phyloP scores from a whole-genome alignment of 805 yeast species.

The Pichia nakasei region DNA sequence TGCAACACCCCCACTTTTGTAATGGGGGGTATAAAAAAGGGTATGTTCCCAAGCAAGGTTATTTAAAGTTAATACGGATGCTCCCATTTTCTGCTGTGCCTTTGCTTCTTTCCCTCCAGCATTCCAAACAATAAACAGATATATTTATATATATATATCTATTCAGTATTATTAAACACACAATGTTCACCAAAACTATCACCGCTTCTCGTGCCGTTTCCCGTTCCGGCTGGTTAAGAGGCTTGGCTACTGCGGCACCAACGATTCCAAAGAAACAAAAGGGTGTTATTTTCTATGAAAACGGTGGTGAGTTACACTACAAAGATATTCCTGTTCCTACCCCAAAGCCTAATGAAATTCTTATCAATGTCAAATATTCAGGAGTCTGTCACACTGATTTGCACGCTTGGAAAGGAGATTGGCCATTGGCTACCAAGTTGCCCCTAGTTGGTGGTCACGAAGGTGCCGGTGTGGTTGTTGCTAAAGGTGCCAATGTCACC shows the following conservation, averaged over 20 bases:
- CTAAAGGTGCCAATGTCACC: constrained; percentile 57
- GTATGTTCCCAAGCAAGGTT: too few species aligned
- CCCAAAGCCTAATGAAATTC: constrained; percentile 69
- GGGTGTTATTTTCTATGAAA: constrained; percentile 59
- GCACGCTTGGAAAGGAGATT: constrained; percentile 92
- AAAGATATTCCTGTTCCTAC: constrained; percentile 72
- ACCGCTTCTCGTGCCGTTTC: not conserved
- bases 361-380: constrained; percentile 75
- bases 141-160: too few species aligned
- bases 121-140: too few species aligned
- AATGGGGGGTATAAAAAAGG: too few species aligned
- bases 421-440: constrained; percentile 70
- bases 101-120: too few species aligned
- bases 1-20: too few species aligned
- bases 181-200: not conserved
- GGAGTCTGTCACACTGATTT: constrained; percentile 94
- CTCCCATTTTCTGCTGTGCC: too few species aligned
- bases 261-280: constrained; percentile 58
- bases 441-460: constrained; percentile 87
- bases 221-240: not conserved
- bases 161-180: too few species aligned
- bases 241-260: constrained; percentile 10
- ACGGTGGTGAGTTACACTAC: constrained; percentile 56
- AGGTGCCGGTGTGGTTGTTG: constrained; percentile 84
- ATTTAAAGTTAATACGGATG: too few species aligned